These are phyloP conservation scores for Colletotrichum navitas DNA, from an alignment of 2,329 filamentous ascomycete species.

Conservation along the genomic window DNA sequence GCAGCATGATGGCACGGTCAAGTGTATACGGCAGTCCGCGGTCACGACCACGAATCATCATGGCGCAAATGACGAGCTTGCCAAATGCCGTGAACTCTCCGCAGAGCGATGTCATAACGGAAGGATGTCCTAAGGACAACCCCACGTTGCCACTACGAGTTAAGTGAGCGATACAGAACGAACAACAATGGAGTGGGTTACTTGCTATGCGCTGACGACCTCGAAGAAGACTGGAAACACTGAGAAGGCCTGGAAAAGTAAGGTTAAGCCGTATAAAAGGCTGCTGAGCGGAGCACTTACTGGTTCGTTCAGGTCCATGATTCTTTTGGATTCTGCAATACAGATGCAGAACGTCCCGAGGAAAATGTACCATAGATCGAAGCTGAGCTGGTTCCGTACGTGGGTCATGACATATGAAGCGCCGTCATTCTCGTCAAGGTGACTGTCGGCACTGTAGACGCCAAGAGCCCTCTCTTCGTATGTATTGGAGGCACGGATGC, in stretches of 20 bases:
- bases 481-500: conserved; percentile 70
- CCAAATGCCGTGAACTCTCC: conserved; percentile 49
- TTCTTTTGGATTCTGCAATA: conserved; percentile 40
- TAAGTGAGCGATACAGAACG: too few relatives aligned
- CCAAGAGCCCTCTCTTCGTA: conserved; percentile 73
- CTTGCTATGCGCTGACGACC: conserved; percentile 52
- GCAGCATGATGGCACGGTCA: conserved; percentile 49
- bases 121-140: conserved; percentile 51
- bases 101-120: conserved; percentile 48
- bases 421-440: conserved; percentile 47
- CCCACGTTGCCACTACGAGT: conserved; percentile 52
- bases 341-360: conserved; percentile 54
- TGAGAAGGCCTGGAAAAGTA: conserved; percentile 49
- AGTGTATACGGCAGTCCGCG: conserved; percentile 52
- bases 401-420: conserved; percentile 51
- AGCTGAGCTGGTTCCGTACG: conserved; percentile 55
- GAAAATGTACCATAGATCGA: conserved; percentile 58
- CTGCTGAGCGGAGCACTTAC: conserved; percentile 2
- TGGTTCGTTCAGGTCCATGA: conserved; percentile 26
- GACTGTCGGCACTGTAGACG: conserved; percentile 60
- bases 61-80: conserved; percentile 54
- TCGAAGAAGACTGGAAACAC: conserved; percentile 53
- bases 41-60: conserved; percentile 55
- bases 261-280: too few relatives aligned
- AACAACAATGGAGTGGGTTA: too few relatives aligned